Base-by-base conservation (phyloP, 225 moss, liverwort and hornwort species). In the Lunularia cruciata region DNA sequence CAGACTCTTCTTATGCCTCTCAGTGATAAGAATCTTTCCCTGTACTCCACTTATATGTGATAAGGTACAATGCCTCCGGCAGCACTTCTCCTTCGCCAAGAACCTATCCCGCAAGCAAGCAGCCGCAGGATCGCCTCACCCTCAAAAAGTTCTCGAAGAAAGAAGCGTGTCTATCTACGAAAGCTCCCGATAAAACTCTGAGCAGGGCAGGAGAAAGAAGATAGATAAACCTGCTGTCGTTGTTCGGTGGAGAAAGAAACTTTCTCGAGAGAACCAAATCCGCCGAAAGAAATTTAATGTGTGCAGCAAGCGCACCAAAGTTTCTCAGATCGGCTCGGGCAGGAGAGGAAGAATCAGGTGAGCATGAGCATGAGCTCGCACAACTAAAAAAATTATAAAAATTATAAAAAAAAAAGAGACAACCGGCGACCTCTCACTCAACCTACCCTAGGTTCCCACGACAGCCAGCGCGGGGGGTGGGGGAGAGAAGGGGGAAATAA, bases 361-460 rank as follows among this genome's bases (percentile, higher is more conserved):
- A n/a, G n/a, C n/a, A n/a, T n/a, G 60, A 38, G n/a, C 18, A 39
- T 2, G 60, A 38, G 38, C 38, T 59, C 58, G 25, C 2, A 61
- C n/a, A 40, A 40, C 20, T n/a, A 40, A 40, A 61, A 22, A n/a
- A 0, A 20, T 3, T 22, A 12, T 38, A 26, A 2, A 11, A 22
- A 37, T 23, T 22, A 15, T 14, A 25, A 39, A 61, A 25, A 61
- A 25, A 30, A 32, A 3, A 31, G 10, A 33, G 56, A 43, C 11
- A 43, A 2, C 39, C 38, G 23, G n/a, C 40, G 40, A 61, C 39
- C 61, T 40, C 25, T 61, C 61, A 6, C 36, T 60, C 63, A 20
- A 47, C 65, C 65, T 65, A 65, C 46, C 65, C 65, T 65, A 65
- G 46, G 27, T 28, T 45, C 43, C 26, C 43, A 45, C 63, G 26